These are phyloP conservation scores for Mycena amicta DNA, from an alignment of 768 basidiomycete species.

Conservation along the genomic window DNA sequence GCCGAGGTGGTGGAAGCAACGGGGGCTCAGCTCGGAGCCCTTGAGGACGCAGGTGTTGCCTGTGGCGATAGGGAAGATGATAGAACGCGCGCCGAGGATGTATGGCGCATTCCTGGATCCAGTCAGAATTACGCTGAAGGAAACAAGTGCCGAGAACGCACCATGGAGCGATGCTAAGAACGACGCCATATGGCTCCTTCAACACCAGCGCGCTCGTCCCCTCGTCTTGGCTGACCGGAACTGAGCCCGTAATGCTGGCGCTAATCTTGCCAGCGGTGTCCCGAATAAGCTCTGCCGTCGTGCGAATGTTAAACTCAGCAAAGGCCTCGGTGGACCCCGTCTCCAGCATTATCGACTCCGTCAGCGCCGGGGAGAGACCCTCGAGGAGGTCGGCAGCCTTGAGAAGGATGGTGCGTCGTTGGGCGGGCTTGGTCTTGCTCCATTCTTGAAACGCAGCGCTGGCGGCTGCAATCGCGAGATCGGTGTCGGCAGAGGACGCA, in stretches of 20 bases:
- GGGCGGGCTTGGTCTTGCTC: constrained; percentile 17
- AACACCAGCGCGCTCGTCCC: constrained; percentile 13
- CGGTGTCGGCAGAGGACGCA: constrained; percentile 11
- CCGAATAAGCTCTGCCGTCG: constrained; percentile 9
- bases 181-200: constrained; percentile 21
- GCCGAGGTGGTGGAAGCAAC: constrained; percentile 41
- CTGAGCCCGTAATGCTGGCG: constrained; percentile 13
- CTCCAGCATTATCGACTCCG: constrained; percentile 12
- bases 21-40: constrained; percentile 61
- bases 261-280: constrained; percentile 16
- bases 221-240: constrained; percentile 12
- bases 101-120: constrained; percentile 24
- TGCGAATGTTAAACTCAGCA: constrained; percentile 8
- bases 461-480: constrained; percentile 16
- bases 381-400: constrained; percentile 23
- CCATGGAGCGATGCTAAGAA: constrained; percentile 21
- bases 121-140: too few relatives aligned
- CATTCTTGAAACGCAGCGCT: constrained; percentile 17
- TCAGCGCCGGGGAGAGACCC: constrained; percentile 4
- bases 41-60: constrained; percentile 66
- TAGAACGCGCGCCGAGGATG: constrained; percentile 12
- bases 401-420: constrained; percentile 17
- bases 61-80: constrained; percentile 15
- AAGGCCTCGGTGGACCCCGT: constrained; percentile 5
- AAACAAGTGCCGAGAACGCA: constrained; percentile 1